A percentile compares a stretch with the other conserved stretches of the same genome.
Conservation (phyloP, 2,329 filamentous ascomycete genomes). For the Westerdykella aurantiaca region DNA sequence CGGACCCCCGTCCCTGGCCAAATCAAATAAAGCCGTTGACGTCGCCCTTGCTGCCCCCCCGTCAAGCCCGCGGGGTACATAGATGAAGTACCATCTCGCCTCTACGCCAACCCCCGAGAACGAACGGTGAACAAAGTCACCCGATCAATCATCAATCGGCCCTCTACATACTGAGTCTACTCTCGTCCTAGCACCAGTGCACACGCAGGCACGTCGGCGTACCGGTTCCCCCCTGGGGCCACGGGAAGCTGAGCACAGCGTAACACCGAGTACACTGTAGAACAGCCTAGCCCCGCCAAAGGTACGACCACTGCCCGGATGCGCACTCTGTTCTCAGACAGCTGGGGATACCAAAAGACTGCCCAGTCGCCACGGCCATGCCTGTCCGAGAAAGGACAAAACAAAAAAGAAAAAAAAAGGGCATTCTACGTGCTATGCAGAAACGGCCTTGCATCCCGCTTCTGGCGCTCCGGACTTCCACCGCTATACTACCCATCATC, state of each 20-base stretch:
- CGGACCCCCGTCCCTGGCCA: conserved; percentile 19
- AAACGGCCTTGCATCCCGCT: no score
- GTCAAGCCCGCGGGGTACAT: conserved; percentile 30
- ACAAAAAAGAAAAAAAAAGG: conserved; percentile 1
- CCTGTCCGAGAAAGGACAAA: neutral
- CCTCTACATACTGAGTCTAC: neutral
- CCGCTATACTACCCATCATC: neutral
- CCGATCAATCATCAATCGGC: conserved; percentile 14
- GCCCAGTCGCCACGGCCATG: neutral
- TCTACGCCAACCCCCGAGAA: conserved; percentile 4
- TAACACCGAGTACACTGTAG: no score
- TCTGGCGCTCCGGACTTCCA: no score
- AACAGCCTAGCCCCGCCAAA: no score
- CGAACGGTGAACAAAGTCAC: conserved; percentile 11
- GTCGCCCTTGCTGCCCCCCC: neutral
- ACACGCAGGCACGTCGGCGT: neutral
- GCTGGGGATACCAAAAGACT: no score
- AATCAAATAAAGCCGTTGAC: conserved; percentile 12
- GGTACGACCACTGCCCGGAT: no score
- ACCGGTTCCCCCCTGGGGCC: neutral
- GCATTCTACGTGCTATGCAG: neutral
- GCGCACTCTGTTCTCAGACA: no score
- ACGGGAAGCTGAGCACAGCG: neutral
- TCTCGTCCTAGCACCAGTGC: neutral
- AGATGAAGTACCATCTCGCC: conserved; percentile 23